Base-by-base conservation (phyloP, 495 filamentous ascomycete genomes). In the Xylaria intraflava region DNA sequence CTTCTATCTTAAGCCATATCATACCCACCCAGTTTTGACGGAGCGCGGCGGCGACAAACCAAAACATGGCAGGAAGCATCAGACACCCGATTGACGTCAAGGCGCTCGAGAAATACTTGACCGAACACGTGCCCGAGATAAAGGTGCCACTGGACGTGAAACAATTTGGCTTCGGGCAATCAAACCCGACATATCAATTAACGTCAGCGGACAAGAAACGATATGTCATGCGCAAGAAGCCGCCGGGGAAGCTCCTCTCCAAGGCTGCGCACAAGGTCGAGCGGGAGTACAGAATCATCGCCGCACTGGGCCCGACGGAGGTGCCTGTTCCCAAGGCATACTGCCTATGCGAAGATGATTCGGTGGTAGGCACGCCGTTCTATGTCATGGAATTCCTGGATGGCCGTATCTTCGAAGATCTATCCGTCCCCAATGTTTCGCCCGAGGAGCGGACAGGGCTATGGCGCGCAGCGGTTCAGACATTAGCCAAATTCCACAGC, bases 81-180 rank as follows among this genome's bases (percentile, higher is more conserved):
- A 82, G 93, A 59, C 92, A 97, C 58, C 88, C 87, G 26, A 94
- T 98, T 65, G 85, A 95, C 61, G 69, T 90, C 36, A 68, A 73
- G 48, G 80, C 85, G 4, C 76, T 98, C 51, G 88, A 94, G 72
- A 72, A 72, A 41, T 97, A 90, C 71, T 77, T 98, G 58, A 69
- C 75, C 51, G 67, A 78, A 54, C 79, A 87, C 69, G 87, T 94
- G 24, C 87, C 90, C 2, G 75, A 83, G 56, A 90, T 98, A 65
- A 78, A 85, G 71, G 75, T 80, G 17, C 93, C 93, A 7, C 67
- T 98, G 50, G 83, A 89, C 39, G 73, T 96, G 60, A 89, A 95
- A 70, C 93, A 96, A 86, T 98, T 96, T 65, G 88, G 90, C 59
- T 98, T 92, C 65, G 93, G 93, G 47, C 93, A 97, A 72, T 95